Percentiles rank a stretch among this genome's conserved stretches.
Conservation (phyloP, 1,284 basidiomycete genomes). For the Heterobasidion occidentale region DNA sequence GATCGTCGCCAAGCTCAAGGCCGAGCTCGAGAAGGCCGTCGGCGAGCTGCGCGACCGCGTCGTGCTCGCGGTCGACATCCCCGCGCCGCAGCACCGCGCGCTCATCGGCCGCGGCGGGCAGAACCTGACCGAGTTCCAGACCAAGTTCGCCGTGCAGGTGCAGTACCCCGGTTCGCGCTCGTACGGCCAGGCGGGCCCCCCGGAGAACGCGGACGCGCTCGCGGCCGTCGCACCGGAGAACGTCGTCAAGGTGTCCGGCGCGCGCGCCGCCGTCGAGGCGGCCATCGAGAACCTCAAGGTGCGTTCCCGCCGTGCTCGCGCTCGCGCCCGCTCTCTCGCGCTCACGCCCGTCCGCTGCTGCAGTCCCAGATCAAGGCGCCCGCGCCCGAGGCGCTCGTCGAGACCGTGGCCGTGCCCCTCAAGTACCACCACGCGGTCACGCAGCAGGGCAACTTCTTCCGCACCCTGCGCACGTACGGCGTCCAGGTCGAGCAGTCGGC, state of each 20-base stretch:
- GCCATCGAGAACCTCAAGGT: slow-evolving; percentile 78
- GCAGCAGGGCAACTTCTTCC: slow-evolving; percentile 82
- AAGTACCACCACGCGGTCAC: slow-evolving; percentile 82
- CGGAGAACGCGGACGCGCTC: slow-evolving; percentile 69
- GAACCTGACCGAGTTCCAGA: slow-evolving; percentile 83
- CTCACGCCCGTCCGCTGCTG: too few species aligned
- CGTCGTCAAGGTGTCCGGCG: slow-evolving; percentile 84
- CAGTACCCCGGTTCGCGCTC: slow-evolving; percentile 95
- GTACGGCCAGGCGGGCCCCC: slow-evolving; percentile 71
- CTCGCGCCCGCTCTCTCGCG: too few species aligned
- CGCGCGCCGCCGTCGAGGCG: slow-evolving; percentile 67
- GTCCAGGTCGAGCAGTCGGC: slow-evolving; percentile 75
- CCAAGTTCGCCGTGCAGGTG: slow-evolving; percentile 74
- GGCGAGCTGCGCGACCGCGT: slow-evolving; percentile 73
- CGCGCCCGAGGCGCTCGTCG: slow-evolving; percentile 44
- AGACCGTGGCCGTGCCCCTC: slow-evolving; percentile 65
- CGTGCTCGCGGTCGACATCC: slow-evolving; percentile 79
- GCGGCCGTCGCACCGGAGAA: slow-evolving; percentile 61
- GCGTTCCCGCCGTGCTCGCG: not conserved
- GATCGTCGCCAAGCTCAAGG: slow-evolving; percentile 78
- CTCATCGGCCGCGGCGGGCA: slow-evolving; percentile 93
- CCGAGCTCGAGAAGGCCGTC: slow-evolving; percentile 77
- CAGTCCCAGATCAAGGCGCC: slow-evolving; percentile 37
- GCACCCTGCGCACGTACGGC: slow-evolving; percentile 68
- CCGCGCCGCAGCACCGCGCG: slow-evolving; percentile 74